Evolutionary conservation across 176 grass and related monocot species (phyloP).

Genomic region (Avena sativa): DNA sequence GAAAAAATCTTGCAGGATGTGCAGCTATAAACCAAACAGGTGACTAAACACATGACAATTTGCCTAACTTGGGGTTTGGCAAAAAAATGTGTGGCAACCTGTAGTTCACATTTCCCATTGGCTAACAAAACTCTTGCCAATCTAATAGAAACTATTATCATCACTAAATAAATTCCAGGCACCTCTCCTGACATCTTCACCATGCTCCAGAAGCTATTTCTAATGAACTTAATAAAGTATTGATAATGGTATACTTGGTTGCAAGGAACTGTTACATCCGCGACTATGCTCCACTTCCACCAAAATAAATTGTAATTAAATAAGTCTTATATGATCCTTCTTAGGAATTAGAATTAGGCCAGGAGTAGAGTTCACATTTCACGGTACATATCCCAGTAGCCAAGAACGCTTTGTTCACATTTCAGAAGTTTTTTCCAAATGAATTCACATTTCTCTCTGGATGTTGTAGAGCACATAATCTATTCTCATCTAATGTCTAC

Average conservation of each 20-base stretch:
- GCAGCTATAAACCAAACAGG: conserved; percentile 1
- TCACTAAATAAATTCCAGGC: background rate
- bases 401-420: conserved; percentile 7
- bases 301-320: background rate
- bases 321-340: background rate
- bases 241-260: background rate
- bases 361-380: conserved; percentile 4
- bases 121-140: background rate
- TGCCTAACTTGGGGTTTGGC: background rate
- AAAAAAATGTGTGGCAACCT: background rate
- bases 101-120: background rate
- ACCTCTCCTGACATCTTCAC: background rate
- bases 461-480: background rate
- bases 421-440: background rate
- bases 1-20: background rate
- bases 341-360: background rate
- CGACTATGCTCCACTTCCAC: conserved; percentile 3
- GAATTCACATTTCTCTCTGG: background rate
- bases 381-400: background rate
- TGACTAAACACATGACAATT: background rate
- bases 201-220: conserved; percentile 21
- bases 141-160: background rate
- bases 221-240: background rate
- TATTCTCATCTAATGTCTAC: background rate
- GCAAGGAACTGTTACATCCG: background rate